Evolutionary conservation across 2,329 filamentous ascomycete species (phyloP).

Genomic region (Aureobasidium sp.): DNA sequence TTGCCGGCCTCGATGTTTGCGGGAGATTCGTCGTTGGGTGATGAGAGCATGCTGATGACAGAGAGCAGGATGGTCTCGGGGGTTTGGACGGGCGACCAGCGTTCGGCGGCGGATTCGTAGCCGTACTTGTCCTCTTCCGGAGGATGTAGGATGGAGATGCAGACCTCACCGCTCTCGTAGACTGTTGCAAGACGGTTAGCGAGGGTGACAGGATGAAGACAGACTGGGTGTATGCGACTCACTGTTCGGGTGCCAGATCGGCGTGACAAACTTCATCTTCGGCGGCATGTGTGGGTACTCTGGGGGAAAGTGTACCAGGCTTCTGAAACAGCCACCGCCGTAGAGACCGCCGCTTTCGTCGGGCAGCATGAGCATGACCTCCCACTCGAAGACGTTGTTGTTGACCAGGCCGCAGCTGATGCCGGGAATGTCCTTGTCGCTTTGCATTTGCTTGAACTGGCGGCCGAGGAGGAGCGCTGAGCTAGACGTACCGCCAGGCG

Average conservation of each 20-base stretch:
- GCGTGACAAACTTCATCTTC: constrained; percentile 74
- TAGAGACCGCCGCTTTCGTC: constrained; percentile 50
- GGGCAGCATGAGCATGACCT: constrained; percentile 97
- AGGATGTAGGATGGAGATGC: constrained; percentile 94
- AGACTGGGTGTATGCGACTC: constrained; percentile 22
- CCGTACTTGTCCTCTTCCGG: constrained; percentile 91
- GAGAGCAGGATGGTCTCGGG: constrained; percentile 89
- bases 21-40: constrained; percentile 90
- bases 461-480: constrained; percentile 68
- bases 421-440: constrained; percentile 80
- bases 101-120: constrained; percentile 82
- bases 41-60: constrained; percentile 85
- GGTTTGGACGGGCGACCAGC: constrained; percentile 91
- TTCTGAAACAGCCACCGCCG: constrained; percentile 78
- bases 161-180: constrained; percentile 78
- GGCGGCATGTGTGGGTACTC: constrained; percentile 85
- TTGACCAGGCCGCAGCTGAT: constrained; percentile 86
- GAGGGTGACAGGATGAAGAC: background rate
- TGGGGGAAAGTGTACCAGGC: constrained; percentile 70
- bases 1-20: constrained; percentile 91
- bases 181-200: constrained; percentile 40
- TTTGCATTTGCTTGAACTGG: constrained; percentile 92
- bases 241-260: constrained; percentile 91
- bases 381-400: constrained; percentile 92
- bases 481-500: constrained; percentile 34